Conservation (phyloP, 176 grass and related monocot genomes). For the Hordeum vulgare region DNA sequence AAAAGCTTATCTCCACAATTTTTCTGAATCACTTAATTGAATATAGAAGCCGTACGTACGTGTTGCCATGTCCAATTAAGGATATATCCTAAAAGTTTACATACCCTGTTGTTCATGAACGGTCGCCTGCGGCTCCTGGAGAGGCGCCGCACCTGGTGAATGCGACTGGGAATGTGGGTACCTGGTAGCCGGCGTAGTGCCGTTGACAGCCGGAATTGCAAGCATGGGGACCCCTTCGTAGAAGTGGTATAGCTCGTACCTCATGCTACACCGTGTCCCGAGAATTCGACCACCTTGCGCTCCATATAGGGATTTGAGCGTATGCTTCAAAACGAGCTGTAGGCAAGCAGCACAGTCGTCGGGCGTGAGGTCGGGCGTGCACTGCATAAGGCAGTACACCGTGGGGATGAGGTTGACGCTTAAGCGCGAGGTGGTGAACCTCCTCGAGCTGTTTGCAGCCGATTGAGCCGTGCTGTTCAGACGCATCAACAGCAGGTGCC, state of each 20-base stretch:
- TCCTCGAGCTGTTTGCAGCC: neutral
- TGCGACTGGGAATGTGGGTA: neutral
- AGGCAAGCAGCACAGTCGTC: conserved; percentile 7
- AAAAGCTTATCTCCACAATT: no score
- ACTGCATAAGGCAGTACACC: conserved; percentile 42
- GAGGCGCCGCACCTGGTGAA: neutral
- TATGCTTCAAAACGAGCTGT: neutral
- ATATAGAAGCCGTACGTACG: neutral
- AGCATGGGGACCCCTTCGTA: neutral
- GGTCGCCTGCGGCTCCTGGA: no score
- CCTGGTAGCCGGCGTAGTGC: neutral
- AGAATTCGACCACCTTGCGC: conserved; percentile 3
- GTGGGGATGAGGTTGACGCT: neutral
- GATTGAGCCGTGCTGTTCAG: conserved; percentile 16
- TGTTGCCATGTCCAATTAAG: neutral
- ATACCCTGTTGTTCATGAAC: neutral
- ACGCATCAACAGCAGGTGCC: neutral
- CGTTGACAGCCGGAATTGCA: neutral
- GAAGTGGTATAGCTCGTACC: conserved; percentile 16
- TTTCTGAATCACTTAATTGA: no score
- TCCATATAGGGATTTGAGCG: neutral
- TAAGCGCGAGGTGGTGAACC: conserved; percentile 13
- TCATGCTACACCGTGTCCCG: neutral
- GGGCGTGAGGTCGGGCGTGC: conserved; percentile 37
- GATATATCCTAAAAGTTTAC: neutral